Percentiles rank a stretch among this genome's conserved stretches.
Evolutionary conservation across 176 grass and related monocot genomes (phyloP).

Genomic region (Eragrostis curvula): DNA sequence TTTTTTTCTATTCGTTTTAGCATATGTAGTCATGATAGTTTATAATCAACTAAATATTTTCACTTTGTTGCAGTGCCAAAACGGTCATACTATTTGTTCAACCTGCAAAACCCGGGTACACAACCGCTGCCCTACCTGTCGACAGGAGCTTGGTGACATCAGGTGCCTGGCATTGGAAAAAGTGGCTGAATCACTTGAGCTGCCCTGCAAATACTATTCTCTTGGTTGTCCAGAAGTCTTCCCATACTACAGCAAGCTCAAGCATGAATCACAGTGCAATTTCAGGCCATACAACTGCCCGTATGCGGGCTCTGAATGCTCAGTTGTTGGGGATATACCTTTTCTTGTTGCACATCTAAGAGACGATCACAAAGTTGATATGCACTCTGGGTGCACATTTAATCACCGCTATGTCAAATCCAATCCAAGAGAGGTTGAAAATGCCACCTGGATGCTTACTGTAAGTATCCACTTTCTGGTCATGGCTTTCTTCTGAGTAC

Average conservation of each 20-base stretch:
- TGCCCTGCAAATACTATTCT: conserved; percentile 82
- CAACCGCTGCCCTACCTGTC: conserved; percentile 91
- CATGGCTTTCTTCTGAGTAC: not conserved
- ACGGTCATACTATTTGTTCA: conserved; percentile 90
- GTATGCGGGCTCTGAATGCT: conserved; percentile 93
- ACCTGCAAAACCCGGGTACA: conserved; percentile 89
- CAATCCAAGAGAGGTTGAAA: conserved; percentile 91
- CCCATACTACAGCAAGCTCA: conserved; percentile 88
- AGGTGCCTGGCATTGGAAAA: conserved; percentile 97
- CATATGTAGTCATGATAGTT: conserved; percentile 12
- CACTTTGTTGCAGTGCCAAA: conserved; percentile 78
- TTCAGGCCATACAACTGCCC: conserved; percentile 94
- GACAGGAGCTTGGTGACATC: conserved; percentile 93
- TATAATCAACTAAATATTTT: not conserved
- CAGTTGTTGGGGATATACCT: conserved; percentile 74
- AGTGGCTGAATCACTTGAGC: conserved; percentile 90
- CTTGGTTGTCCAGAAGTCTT: conserved; percentile 82
- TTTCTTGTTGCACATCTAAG: conserved; percentile 84
- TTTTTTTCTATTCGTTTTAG: not conserved
- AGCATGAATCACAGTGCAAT: conserved; percentile 86
- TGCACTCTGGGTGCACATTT: conserved; percentile 91
- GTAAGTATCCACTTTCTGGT: conserved; percentile 57
- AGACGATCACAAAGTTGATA: conserved; percentile 93
- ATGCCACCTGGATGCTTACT: conserved; percentile 97
- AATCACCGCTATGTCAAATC: conserved; percentile 98